Percentiles rank a stretch among this genome's conserved stretches.
phyloP scores from a whole-genome alignment of 1,284 basidiomycete species.

The Irpex lacteus region DNA sequence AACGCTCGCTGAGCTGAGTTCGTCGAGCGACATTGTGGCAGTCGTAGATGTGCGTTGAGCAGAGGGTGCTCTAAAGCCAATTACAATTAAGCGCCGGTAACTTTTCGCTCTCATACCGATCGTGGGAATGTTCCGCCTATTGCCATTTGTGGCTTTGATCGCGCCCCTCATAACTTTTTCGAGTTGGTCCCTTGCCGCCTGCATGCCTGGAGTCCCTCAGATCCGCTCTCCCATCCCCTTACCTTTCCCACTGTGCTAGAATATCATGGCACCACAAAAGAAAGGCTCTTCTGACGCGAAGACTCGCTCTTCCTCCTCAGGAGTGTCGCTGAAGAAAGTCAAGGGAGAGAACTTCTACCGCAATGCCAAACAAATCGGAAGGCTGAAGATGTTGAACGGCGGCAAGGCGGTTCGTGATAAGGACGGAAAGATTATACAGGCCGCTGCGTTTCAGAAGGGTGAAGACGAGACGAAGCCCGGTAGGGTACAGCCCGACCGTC shows the following conservation, averaged over 20 bases:
- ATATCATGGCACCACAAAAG: constrained; percentile 55
- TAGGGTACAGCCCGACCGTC: constrained; percentile 86
- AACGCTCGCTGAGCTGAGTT: background rate
- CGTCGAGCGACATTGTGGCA: background rate
- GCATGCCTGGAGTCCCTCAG: background rate
- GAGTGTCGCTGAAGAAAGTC: constrained; percentile 63
- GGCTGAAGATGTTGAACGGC: constrained; percentile 88
- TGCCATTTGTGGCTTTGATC: background rate
- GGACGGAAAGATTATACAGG: constrained; percentile 88
- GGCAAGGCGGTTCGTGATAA: constrained; percentile 87
- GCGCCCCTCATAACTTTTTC: constrained; percentile 7
- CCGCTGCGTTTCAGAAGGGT: constrained; percentile 90
- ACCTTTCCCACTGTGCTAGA: background rate
- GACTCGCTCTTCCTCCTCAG: constrained; percentile 41
- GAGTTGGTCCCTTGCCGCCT: background rate
- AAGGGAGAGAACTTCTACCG: constrained; percentile 95
- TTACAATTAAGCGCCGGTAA: background rate
- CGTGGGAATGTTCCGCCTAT: constrained; percentile 8
- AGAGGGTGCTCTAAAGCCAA: background rate
- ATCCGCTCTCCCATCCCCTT: background rate
- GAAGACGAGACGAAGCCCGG: constrained; percentile 88
- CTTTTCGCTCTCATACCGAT: background rate
- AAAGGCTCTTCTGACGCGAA: constrained; percentile 39
- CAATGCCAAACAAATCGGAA: constrained; percentile 81
- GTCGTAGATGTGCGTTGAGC: background rate